Base-by-base conservation (phyloP, 2,329 filamentous ascomycete species). In the Aspergillus flavus region DNA sequence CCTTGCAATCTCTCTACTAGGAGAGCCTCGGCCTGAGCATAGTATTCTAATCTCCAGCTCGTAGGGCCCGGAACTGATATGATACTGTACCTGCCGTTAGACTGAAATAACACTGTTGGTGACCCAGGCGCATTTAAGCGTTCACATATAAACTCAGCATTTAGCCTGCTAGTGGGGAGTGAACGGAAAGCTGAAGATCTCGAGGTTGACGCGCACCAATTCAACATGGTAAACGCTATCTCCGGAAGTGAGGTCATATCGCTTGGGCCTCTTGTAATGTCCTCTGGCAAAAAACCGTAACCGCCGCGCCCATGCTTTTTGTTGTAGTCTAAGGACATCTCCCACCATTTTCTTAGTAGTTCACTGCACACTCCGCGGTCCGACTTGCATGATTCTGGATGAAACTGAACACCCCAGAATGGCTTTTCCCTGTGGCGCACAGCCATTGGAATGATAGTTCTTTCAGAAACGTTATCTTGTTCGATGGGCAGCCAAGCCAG, bases 371-470 rank as follows among this genome's bases (percentile, higher is more conserved):
- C 89, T 64, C 85, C 59, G 14, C 65, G 84, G 4, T 82, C 79
- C 45, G 92, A 91, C 4, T 93, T 96, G 75, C 93, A 96, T 0
- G 92, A 96, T 76, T 97, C 93, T 0, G 93, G 93, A 72, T 97
- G 93, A 71, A 95, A 97, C 73, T 97, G 94, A 21, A 97, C 83
- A 0, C 91, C 94, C 89, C 91, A 96, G 66, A 94, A 91, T 0
- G 94, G 93, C 67, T 87, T 89, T 1, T 67, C 73, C 21, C 75
- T 78, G 75, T 96, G 93, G 66, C 84, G 86, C 19, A 89, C 87
- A 0, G 86, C 91, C 92, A 96, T 96, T n/a, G 95, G 84, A 66
- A 88, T 88, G 53, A 75, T 72, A 26, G 71, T 70, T 16, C 68
- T 71, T 10, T 73, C 66, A 12, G 73, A 70, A 11, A 21, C 19